phyloP scores from a whole-genome alignment of 306 rosid species.

The Quercus robur region DNA sequence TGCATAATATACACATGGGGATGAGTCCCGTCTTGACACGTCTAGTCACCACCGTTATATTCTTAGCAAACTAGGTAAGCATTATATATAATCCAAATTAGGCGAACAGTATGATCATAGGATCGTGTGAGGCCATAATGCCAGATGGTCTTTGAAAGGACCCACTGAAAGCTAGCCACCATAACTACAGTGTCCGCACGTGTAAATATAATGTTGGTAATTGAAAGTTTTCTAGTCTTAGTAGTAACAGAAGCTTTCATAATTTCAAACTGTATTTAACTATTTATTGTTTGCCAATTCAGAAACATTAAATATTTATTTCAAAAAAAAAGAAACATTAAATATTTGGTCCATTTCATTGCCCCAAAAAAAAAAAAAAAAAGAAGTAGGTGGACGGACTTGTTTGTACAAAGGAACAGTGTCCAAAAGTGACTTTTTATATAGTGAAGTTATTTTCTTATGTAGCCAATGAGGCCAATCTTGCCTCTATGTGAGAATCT shows the following conservation, averaged over 20 bases:
- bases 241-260: neutral
- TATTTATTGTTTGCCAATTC: neutral
- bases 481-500: constrained; percentile 6
- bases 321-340: neutral
- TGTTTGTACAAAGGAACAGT: neutral
- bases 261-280: neutral
- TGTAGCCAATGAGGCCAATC: neutral
- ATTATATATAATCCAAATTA: neutral
- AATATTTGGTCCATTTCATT: neutral
- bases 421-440: neutral
- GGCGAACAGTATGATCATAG: neutral
- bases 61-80: neutral
- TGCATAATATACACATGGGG: no score
- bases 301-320: neutral
- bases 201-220: neutral
- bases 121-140: neutral
- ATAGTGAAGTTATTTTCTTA: neutral
- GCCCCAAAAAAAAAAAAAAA: neutral
- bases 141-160: neutral
- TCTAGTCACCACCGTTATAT: neutral
- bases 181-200: neutral
- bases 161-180: neutral
- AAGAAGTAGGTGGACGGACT: neutral
- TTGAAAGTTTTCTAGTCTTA: no score
- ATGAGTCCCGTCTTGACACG: neutral